phyloP scores from a whole-genome alignment of 2,329 filamentous ascomycete genomes.

The Epichloe sylvatica region DNA sequence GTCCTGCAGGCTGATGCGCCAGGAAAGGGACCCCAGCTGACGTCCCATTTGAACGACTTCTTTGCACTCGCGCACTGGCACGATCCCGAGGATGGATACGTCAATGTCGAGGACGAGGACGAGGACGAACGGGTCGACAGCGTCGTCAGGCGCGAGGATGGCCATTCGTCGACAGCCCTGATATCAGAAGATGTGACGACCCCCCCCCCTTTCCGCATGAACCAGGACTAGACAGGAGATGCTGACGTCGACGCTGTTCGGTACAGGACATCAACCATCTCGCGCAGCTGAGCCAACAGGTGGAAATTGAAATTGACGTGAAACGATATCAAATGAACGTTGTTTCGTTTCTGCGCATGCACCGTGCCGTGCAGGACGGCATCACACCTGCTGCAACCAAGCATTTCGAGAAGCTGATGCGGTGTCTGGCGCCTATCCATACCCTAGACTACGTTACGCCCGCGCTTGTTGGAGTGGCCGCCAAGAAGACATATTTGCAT shows the following conservation, averaged over 20 bases:
- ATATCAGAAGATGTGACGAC: constrained; percentile 30
- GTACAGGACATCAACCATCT: constrained; percentile 44
- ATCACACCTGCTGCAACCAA: constrained; percentile 66
- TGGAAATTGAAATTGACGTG: constrained; percentile 61
- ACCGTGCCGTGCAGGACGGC: constrained; percentile 68
- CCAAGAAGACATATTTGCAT: constrained; percentile 78
- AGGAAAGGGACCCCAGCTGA: constrained; percentile 32
- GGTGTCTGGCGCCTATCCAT: constrained; percentile 69
- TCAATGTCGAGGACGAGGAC: constrained; percentile 58
- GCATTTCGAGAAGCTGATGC: constrained; percentile 57
- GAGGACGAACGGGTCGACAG: constrained; percentile 25
- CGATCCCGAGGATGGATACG: constrained; percentile 54
- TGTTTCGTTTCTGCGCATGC: constrained; percentile 71
- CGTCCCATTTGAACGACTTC: constrained; percentile 57
- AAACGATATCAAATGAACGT: constrained; percentile 78
- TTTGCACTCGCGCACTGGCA: constrained; percentile 86
- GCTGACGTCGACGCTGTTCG: background rate
- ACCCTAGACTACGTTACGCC: constrained; percentile 69
- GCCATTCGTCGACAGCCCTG: constrained; percentile 14
- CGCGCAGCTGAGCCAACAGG: constrained; percentile 40
- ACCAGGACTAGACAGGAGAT: background rate
- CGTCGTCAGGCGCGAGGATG: constrained; percentile 26
- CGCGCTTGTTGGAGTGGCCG: constrained; percentile 67
- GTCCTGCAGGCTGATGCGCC: constrained; percentile 41
- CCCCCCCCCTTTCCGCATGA: background rate